Evolutionary conservation across 2,329 filamentous ascomycete species (phyloP), one percentile per base, ranked within the genome.

Genomic region (Bisporella sp.): DNA sequence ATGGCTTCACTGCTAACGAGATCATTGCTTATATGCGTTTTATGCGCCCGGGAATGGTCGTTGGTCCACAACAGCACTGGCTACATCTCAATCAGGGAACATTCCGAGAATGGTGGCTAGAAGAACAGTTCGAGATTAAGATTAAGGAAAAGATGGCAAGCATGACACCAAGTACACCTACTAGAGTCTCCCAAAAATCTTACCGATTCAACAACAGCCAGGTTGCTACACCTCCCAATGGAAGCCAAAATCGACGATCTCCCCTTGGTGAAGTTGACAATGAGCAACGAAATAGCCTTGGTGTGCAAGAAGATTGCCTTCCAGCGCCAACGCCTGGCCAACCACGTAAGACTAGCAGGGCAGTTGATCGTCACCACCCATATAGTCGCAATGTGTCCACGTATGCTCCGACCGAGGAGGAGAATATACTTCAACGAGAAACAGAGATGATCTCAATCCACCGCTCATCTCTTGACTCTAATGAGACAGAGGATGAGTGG

Each of bases 1-100:
- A 97, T 68, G 93, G 89, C 51, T 99, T 97, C 70, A 97, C 92
- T 5, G 93, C 93, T 57, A 96, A 97, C 65, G 92, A 96, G 71
- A 82, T 96, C 62, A 97, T 97, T 66, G 87, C 91, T 3, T 99
- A 91, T 69, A 97, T 99, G 92, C 85, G 92, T 54, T 99, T 99
- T 72, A 97, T 97, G 92, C 81, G 92, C 52, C 93, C 93, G 0
- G 93, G 93, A 48, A 99, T 99, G 93, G 93, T 99, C 5, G 93
- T 99, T 48, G 93, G 93, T 1, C 93, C 93, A 39, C 93, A 99
- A 67, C 93, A 99, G 71, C 93, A 99, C 71, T 99, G 93, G 93
- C 79, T 99, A 49, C 93, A 99, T 66, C 79, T 99, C 55, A 96
- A 99, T 73, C 93, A 99, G 70, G 87, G 87, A 35, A 85, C 87